A percentile compares a stretch with the other conserved stretches of the same genome.
Evolutionary conservation across 768 basidiomycete genomes (phyloP).

Genomic region (Boletellus sp.): DNA sequence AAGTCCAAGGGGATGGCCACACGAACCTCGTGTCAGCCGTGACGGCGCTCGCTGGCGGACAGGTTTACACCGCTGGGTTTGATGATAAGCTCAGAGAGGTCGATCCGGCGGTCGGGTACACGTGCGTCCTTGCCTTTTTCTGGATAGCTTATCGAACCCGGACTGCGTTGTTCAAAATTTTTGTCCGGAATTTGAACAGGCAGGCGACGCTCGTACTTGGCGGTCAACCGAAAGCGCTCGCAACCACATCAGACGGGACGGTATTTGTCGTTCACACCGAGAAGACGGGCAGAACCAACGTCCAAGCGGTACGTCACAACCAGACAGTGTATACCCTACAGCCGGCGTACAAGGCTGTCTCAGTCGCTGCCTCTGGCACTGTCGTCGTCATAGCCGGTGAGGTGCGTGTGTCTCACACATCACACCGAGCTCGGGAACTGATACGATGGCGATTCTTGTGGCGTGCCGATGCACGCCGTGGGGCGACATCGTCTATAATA

Average conservation of each 20-base stretch:
- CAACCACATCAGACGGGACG: constrained; percentile 54
- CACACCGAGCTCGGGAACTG: not conserved
- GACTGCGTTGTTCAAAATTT: too few species aligned
- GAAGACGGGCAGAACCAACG: constrained; percentile 32
- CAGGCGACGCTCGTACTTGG: constrained; percentile 47
- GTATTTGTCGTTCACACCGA: constrained; percentile 57
- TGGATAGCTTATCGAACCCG: not conserved
- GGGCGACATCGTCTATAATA: not conserved
- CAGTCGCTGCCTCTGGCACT: constrained; percentile 49
- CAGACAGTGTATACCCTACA: constrained; percentile 60
- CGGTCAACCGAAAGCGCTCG: constrained; percentile 68
- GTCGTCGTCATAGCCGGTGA: constrained; percentile 73
- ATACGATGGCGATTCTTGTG: not conserved
- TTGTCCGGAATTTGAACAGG: constrained; percentile 33
- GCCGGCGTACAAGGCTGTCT: constrained; percentile 50
- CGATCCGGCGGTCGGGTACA: constrained; percentile 31
- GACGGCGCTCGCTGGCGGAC: constrained; percentile 42
- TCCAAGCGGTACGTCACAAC: constrained; percentile 69
- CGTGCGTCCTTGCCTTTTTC: constrained; percentile 25
- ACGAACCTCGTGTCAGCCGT: constrained; percentile 66
- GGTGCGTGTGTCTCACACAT: constrained; percentile 38
- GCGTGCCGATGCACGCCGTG: not conserved
- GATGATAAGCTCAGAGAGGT: constrained; percentile 80
- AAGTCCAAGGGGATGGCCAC: constrained; percentile 65
- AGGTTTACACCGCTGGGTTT: constrained; percentile 69